These are phyloP conservation scores for Colletotrichum phormii DNA, from an alignment of 2,329 filamentous ascomycete species.

Conservation along the genomic window DNA sequence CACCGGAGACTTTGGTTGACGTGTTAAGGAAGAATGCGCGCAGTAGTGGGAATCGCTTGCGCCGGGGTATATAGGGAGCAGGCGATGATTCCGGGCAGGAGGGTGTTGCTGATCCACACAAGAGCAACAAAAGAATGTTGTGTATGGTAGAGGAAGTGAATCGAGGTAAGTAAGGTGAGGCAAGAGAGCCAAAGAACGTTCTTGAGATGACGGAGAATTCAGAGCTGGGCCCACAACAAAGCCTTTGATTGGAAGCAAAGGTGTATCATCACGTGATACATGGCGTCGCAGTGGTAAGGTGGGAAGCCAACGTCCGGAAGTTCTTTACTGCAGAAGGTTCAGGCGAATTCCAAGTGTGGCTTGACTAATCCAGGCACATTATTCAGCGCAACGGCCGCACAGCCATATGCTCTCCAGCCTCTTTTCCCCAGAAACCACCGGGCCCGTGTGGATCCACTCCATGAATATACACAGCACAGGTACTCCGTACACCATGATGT, in stretches of 20 bases:
- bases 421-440: neutral
- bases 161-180: neutral
- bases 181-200: slow-evolving; percentile 12
- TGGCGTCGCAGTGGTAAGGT: no score
- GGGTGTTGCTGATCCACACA: slow-evolving; percentile 9
- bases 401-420: neutral
- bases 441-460: neutral
- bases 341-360: slow-evolving; percentile 6
- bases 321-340: slow-evolving; percentile 4
- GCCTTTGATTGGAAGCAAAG: neutral
- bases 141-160: slow-evolving; percentile 24
- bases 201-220: slow-evolving; percentile 26
- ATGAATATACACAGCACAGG: no score
- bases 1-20: neutral
- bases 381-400: slow-evolving; percentile 9
- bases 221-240: neutral
- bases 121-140: slow-evolving; percentile 28
- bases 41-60: neutral
- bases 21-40: neutral
- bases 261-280: neutral
- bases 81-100: neutral
- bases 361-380: slow-evolving; percentile 20
- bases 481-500: neutral
- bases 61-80: slow-evolving; percentile 26
- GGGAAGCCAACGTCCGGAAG: neutral